Evolutionary conservation across 164 flowering plant genomes (phyloP).

Genomic region (Aristolochia contorta): DNA sequence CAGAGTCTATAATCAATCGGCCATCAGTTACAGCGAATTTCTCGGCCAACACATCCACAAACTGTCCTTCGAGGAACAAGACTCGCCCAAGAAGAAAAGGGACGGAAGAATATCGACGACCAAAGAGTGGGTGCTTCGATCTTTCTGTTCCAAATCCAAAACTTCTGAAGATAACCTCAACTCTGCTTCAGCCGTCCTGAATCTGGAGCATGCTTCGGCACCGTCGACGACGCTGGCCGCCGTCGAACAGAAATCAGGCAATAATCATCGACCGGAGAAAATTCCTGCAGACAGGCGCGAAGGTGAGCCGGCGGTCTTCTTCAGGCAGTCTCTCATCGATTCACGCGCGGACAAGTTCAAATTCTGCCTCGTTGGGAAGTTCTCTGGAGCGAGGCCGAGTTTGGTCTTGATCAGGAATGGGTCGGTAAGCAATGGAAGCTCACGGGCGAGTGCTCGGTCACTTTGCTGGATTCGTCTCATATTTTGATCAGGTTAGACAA

Average conservation of each 20-base stretch:
- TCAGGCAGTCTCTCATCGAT: background rate
- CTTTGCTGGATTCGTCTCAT: background rate
- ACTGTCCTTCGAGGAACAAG: background rate
- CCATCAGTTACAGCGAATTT: background rate
- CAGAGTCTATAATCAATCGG: background rate
- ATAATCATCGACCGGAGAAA: background rate
- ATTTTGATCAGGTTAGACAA: background rate
- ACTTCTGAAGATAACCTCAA: background rate
- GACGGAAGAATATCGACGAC: background rate
- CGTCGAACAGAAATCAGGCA: background rate
- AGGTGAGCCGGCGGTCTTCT: slow-evolving; percentile 1
- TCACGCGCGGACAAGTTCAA: slow-evolving; percentile 1
- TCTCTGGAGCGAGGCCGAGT: background rate
- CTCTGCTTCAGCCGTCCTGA: background rate
- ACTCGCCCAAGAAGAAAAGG: slow-evolving; percentile 1
- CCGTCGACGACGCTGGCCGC: background rate
- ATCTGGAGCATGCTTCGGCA: background rate
- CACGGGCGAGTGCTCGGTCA: background rate
- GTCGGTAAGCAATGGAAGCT: slow-evolving; percentile 2
- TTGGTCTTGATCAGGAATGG: slow-evolving; percentile 2
- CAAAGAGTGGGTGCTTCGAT: background rate
- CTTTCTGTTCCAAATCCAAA: background rate
- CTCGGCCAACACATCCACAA: background rate
- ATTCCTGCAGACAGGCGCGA: background rate
- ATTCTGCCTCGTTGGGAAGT: slow-evolving; percentile 2